phyloP scores from a whole-genome alignment of 306 rosid species.

The Fragaria nilgerrensis region DNA sequence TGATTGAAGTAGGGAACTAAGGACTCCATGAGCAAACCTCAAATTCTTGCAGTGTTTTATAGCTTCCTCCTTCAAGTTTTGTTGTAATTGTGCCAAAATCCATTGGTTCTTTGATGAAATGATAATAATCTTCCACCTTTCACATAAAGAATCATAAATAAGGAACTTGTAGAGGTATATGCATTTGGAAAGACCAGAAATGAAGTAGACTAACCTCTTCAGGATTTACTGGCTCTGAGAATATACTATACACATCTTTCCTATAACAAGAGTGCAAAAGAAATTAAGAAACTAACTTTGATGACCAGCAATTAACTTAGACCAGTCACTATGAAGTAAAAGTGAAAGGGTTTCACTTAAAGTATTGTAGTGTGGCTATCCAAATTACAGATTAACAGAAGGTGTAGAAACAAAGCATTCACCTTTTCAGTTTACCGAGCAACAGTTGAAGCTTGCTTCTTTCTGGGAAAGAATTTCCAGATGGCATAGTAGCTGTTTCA shows the following conservation, averaged over 20 bases:
- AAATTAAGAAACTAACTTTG: background rate
- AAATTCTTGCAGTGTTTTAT: constrained; percentile 23
- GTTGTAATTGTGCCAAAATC: constrained; percentile 21
- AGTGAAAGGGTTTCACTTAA: background rate
- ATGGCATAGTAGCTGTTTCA: constrained; percentile 9
- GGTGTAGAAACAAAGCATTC: background rate
- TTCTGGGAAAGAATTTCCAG: background rate
- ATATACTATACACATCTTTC: constrained; percentile 7
- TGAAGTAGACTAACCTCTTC: constrained; percentile 22
- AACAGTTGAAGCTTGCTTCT: constrained; percentile 19
- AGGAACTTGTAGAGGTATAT: background rate
- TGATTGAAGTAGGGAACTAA: constrained; percentile 4
- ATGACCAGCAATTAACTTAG: background rate
- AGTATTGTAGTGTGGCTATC: background rate
- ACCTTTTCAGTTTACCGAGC: constrained; percentile 19
- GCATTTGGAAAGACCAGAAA: background rate
- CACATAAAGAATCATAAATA: background rate
- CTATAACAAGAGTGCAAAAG: constrained; percentile 8
- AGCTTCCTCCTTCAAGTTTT: constrained; percentile 26
- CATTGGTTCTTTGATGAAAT: constrained; percentile 31
- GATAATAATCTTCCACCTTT: constrained; percentile 27
- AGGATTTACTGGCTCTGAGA: constrained; percentile 22
- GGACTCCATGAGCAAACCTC: constrained; percentile 21
- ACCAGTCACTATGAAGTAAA: background rate
- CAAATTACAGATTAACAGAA: background rate